Conservation (phyloP, 1,284 basidiomycete genomes). For the Athelia sp. region DNA sequence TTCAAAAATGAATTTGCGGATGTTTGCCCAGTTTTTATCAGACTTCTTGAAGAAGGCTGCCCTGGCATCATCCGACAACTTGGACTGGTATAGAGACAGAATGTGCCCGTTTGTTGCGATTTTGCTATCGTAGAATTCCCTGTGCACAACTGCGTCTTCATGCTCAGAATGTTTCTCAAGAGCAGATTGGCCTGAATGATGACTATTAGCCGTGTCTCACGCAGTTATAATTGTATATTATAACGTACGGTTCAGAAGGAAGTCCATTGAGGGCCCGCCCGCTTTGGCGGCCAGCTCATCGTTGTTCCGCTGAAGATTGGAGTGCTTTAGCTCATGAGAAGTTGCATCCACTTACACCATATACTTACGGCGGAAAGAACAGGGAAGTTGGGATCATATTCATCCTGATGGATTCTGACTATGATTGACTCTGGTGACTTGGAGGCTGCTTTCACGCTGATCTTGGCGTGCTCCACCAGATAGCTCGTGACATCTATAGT, state of each 20-base stretch:
- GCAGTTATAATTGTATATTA: constrained; percentile 31
- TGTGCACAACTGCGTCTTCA: constrained; percentile 39
- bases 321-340: background rate
- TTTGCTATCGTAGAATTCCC: constrained; percentile 49
- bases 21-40: constrained; percentile 31
- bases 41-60: constrained; percentile 37
- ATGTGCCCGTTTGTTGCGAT: constrained; percentile 40
- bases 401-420: constrained; percentile 45
- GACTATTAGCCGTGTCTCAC: background rate
- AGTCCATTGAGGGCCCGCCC: constrained; percentile 30
- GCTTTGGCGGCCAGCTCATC: constrained; percentile 44
- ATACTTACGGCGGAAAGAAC: constrained; percentile 39
- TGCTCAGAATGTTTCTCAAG: constrained; percentile 36
- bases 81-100: constrained; percentile 38
- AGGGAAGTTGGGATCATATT: constrained; percentile 56
- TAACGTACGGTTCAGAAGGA: constrained; percentile 42
- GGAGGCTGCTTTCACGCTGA: constrained; percentile 30
- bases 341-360: too few relatives aligned
- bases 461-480: constrained; percentile 40
- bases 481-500: constrained; percentile 44
- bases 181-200: constrained; percentile 32
- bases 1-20: constrained; percentile 33
- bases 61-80: constrained; percentile 29
- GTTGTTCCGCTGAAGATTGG: constrained; percentile 36
- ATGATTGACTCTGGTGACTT: constrained; percentile 26